phyloP scores from a whole-genome alignment of 768 basidiomycete genomes.

The Russula dissimulans region DNA sequence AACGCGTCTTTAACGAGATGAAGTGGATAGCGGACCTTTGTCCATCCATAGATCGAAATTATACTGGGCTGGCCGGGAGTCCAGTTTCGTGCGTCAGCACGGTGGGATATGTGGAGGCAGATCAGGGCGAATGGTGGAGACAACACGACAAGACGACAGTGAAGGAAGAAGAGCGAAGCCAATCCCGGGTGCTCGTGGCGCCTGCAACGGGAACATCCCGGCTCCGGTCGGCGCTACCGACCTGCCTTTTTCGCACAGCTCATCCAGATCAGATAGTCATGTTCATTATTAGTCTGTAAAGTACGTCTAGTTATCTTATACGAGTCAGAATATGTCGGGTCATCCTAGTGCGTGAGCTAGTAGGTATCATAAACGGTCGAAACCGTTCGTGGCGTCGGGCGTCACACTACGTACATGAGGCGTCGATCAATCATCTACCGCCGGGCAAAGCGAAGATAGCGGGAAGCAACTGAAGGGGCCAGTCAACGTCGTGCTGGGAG shows the following conservation, averaged over 20 bases:
- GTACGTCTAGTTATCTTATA: background rate
- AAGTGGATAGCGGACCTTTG: constrained; percentile 17
- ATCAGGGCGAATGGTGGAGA: constrained; percentile 10
- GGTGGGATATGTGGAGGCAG: constrained; percentile 20
- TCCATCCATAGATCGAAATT: constrained; percentile 34
- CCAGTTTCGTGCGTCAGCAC: constrained; percentile 69
- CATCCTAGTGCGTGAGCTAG: background rate
- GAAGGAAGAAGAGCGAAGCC: constrained; percentile 10
- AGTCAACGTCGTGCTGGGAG: background rate
- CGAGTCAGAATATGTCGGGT: background rate
- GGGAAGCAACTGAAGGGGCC: constrained; percentile 46
- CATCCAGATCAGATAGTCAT: background rate
- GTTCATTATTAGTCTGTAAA: background rate
- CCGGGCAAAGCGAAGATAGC: constrained; percentile 36
- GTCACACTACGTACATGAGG: background rate
- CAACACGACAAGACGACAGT: constrained; percentile 14
- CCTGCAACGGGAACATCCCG: background rate
- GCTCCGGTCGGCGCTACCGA: constrained; percentile 1
- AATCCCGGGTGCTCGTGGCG: constrained; percentile 6
- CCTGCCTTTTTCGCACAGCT: constrained; percentile 8
- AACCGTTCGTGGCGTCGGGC: background rate
- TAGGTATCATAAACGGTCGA: background rate
- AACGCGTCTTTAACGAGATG: background rate
- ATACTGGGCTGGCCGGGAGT: constrained; percentile 57
- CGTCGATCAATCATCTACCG: constrained; percentile 10